phyloP scores from a whole-genome alignment of 208 protist genomes.

The Trypanosoma avium region DNA sequence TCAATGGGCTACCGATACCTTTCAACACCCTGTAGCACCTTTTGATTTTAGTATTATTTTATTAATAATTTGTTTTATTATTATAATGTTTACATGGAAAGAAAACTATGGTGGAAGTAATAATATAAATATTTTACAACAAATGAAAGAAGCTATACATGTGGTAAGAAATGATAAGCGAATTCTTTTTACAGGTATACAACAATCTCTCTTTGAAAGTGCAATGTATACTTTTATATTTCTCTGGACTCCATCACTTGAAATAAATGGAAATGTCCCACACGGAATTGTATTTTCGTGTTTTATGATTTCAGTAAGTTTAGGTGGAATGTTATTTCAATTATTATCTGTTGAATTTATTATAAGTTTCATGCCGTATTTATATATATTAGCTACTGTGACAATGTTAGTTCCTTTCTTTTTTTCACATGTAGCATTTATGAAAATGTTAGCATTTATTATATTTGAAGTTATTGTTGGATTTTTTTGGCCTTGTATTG shows the following conservation, averaged over 20 bases:
- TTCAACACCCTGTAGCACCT: conserved; percentile 31
- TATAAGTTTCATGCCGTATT: not conserved
- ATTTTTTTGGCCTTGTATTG: conserved; percentile 38
- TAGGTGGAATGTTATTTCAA: conserved; percentile 32
- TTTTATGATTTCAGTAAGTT: conserved; percentile 38
- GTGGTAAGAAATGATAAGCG: conserved; percentile 14
- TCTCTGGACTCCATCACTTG: conserved; percentile 86
- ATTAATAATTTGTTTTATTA: conserved; percentile 31
- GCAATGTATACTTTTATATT: conserved; percentile 91
- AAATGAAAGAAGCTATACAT: not conserved
- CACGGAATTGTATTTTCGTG: conserved; percentile 44
- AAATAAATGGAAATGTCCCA: conserved; percentile 39
- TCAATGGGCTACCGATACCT: conserved; percentile 21
- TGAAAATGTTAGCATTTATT: conserved; percentile 27
- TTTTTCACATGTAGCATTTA: not conserved
- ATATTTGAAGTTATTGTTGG: conserved; percentile 33
- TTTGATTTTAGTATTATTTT: conserved; percentile 40
- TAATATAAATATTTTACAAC: conserved; percentile 6
- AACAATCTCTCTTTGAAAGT: conserved; percentile 83
- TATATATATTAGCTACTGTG: conserved; percentile 8
- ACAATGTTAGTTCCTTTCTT: conserved; percentile 13
- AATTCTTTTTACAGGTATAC: conserved; percentile 43
- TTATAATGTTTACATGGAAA: conserved; percentile 45
- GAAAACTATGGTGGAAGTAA: conserved; percentile 78
- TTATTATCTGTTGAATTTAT: conserved; percentile 16